A percentile compares a stretch with the other conserved stretches of the same genome.
Evolutionary conservation across 768 basidiomycete species (phyloP).

Genomic region (Serendipita sp.): DNA sequence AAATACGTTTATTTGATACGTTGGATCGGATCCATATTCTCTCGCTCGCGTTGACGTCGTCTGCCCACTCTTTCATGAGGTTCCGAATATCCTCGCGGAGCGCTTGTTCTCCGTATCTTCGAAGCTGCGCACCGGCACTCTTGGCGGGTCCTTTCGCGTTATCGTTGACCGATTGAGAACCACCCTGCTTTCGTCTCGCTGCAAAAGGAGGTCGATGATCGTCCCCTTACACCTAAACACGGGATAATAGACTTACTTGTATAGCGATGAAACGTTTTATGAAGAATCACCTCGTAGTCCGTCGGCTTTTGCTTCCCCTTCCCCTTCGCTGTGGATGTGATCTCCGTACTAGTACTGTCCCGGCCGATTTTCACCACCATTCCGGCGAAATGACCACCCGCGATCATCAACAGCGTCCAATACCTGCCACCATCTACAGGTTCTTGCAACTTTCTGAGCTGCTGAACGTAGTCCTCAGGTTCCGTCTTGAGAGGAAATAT

Average conservation of each 20-base stretch:
- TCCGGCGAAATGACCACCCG: slow-evolving; percentile 96
- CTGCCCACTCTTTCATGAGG: slow-evolving; percentile 70
- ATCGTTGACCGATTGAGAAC: slow-evolving; percentile 83
- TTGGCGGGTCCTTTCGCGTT: slow-evolving; percentile 84
- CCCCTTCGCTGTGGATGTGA: slow-evolving; percentile 24
- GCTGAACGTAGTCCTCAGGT: slow-evolving; percentile 27
- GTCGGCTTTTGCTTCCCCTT: slow-evolving; percentile 40
- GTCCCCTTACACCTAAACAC: slow-evolving; percentile 8
- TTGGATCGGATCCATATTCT: slow-evolving; percentile 85
- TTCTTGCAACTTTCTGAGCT: slow-evolving; percentile 50
- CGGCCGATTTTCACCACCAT: slow-evolving; percentile 62
- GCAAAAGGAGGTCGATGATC: not conserved
- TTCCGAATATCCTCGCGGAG: slow-evolving; percentile 84
- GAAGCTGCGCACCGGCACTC: slow-evolving; percentile 84
- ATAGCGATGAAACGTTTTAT: slow-evolving; percentile 97
- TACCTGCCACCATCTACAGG: slow-evolving; percentile 41
- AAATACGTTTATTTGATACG: slow-evolving; percentile 72
- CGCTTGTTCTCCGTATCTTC: slow-evolving; percentile 90
- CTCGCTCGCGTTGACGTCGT: slow-evolving; percentile 75
- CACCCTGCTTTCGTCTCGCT: slow-evolving; percentile 97
- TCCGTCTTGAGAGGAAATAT: slow-evolving; percentile 41
- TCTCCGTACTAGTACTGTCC: slow-evolving; percentile 27
- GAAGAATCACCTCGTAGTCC: slow-evolving; percentile 65
- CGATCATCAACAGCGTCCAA: slow-evolving; percentile 94
- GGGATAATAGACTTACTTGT: slow-evolving; percentile 51